Evolutionary conservation across 2,329 filamentous ascomycete species (phyloP).

Genomic region (Onygena corvina): DNA sequence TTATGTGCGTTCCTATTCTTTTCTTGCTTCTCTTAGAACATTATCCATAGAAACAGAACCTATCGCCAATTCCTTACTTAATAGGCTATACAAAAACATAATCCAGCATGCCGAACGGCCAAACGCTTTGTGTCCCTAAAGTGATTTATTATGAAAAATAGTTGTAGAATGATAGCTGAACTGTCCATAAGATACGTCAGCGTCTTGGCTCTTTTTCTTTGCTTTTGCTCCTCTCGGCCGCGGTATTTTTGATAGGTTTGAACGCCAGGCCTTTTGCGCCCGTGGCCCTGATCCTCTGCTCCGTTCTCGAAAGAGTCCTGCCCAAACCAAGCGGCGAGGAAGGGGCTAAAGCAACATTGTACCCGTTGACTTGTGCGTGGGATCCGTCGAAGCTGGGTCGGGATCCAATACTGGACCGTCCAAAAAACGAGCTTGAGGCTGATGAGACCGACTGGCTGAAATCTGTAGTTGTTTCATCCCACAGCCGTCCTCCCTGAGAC

Average conservation of each 20-base stretch:
- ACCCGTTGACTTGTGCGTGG: slow-evolving; percentile 25
- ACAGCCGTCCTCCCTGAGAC: slow-evolving; percentile 26
- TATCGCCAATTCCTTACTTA: not conserved
- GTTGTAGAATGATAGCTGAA: too few species aligned
- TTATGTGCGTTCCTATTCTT: too few species aligned
- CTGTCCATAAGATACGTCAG: not conserved
- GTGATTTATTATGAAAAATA: too few species aligned
- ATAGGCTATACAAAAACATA: not conserved
- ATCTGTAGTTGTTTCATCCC: slow-evolving; percentile 19
- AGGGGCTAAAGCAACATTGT: slow-evolving; percentile 32
- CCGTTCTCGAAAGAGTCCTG: slow-evolving; percentile 32
- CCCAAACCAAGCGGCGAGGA: slow-evolving; percentile 29
- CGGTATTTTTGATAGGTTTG: slow-evolving; percentile 12
- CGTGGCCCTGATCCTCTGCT: slow-evolving; percentile 33
- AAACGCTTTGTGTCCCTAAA: not conserved
- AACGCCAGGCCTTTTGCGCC: slow-evolving; percentile 35
- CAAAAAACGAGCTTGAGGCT: slow-evolving; percentile 8
- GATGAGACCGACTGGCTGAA: slow-evolving; percentile 19
- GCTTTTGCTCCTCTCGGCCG: slow-evolving; percentile 6
- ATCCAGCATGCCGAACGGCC: slow-evolving; percentile 1
- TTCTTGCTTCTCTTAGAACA: too few species aligned
- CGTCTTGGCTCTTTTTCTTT: not conserved
- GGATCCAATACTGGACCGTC: slow-evolving; percentile 3
- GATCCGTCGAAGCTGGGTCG: slow-evolving; percentile 14
- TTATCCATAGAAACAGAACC: too few species aligned